phyloP scores from a whole-genome alignment of 1,284 basidiomycete genomes.

The Puccinia triticina region DNA sequence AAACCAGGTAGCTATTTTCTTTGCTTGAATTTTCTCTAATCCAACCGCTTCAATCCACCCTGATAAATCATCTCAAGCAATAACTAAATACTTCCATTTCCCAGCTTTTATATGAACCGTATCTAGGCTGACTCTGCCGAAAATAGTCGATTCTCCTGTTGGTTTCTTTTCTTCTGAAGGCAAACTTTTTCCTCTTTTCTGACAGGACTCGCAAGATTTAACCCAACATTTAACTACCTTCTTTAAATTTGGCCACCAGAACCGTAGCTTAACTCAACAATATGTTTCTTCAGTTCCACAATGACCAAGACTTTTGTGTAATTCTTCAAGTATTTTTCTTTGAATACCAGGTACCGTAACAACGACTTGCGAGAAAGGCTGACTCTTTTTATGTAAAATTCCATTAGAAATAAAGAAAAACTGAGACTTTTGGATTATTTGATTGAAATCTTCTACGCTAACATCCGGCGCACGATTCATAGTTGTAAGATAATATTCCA shows the following conservation, averaged over 20 bases:
- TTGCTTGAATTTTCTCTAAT: too few species aligned
- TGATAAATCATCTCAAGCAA: too few species aligned
- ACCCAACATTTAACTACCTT: neutral
- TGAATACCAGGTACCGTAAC: neutral
- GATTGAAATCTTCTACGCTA: neutral
- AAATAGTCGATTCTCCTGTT: neutral
- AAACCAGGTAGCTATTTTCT: too few species aligned
- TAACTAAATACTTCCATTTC: too few species aligned
- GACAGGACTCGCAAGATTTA: constrained; percentile 14
- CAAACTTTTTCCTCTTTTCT: neutral
- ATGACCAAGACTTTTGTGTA: neutral
- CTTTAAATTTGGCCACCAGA: constrained; percentile 16
- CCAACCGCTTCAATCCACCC: too few species aligned
- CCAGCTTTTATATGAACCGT: too few species aligned
- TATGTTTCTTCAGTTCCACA: constrained; percentile 10
- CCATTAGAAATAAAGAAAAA: neutral
- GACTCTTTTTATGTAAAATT: neutral
- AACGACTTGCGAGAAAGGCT: neutral
- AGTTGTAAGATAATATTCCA: neutral
- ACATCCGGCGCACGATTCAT: too few species aligned
- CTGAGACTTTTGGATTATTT: neutral
- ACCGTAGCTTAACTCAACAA: neutral
- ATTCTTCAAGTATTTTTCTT: neutral
- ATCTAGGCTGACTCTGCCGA: too few species aligned
- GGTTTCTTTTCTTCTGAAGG: neutral